Evolutionary conservation across 2,329 filamentous ascomycete species (phyloP).

Genomic region (Colletotrichum salicis): DNA sequence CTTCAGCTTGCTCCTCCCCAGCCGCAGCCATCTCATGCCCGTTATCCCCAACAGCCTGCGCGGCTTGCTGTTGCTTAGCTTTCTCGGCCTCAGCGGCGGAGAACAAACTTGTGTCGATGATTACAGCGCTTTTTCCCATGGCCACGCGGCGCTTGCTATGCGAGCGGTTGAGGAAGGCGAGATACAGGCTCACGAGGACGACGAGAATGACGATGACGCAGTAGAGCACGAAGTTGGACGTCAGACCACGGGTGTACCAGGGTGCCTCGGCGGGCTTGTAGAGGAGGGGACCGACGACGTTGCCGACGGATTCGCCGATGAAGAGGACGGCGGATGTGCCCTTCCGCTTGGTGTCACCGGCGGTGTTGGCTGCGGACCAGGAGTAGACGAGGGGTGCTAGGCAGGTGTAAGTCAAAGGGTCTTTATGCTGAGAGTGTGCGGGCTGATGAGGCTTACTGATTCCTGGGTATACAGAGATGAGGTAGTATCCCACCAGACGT

Average conservation of each 20-base stretch:
- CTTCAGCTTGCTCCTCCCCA: conserved; percentile 41
- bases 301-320: conserved; percentile 70
- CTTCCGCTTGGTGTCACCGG: conserved; percentile 75
- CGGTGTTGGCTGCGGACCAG: conserved; percentile 69
- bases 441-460: conserved; percentile 38
- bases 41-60: conserved; percentile 34
- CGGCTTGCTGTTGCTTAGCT: conserved; percentile 42
- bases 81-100: conserved; percentile 54
- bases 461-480: conserved; percentile 69
- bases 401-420: not conserved
- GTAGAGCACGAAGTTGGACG: conserved; percentile 70
- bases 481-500: conserved; percentile 67
- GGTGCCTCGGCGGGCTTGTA: conserved; percentile 70
- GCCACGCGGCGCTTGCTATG: conserved; percentile 48
- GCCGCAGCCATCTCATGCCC: conserved; percentile 38
- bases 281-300: conserved; percentile 72
- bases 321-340: conserved; percentile 68
- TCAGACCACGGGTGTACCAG: conserved; percentile 65
- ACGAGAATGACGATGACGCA: conserved; percentile 64
- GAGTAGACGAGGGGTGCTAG: conserved; percentile 65
- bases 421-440: not conserved
- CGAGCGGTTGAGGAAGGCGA: conserved; percentile 61
- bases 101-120: conserved; percentile 70
- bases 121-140: conserved; percentile 53
- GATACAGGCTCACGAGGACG: conserved; percentile 45